Base-by-base conservation (phyloP, 2,329 filamentous ascomycete genomes). In the Aschersonia sp. region DNA sequence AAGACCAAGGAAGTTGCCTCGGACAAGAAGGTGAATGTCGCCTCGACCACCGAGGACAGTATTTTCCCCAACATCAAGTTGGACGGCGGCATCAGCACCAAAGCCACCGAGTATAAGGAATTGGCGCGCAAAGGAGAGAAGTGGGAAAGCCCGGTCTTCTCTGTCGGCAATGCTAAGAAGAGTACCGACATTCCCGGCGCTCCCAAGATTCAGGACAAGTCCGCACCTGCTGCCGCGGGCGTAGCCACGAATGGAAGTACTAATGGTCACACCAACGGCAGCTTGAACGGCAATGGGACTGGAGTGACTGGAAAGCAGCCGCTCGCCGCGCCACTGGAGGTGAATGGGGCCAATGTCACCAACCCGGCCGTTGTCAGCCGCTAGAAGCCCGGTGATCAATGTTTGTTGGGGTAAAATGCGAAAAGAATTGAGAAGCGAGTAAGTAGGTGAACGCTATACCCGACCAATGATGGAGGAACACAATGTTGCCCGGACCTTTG, bases 81-180 rank as follows among this genome's bases (percentile, higher is more conserved):
- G 5, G 88, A 89, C 30, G 66, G 65, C 30, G 89, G 88, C 48
- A 90, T 96, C 63, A 92, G 85, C 56, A 82, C 79, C 69, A 96
- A 95, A 78, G 89, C 90, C 8, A 94, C 87, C 30, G 87, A 95
- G 66, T 97, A 94, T 75, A 87, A 81, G 69, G 80, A 96, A 29
- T 75, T 95, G 49, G 87, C 90, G 7, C 73, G 72, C 55, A 87
- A 92, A 78, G 92, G 92, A 46, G 85, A 95, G 48, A 83, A 81
- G 64, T 98, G 92, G 92, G 84, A 95, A 72, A 94, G 85, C 51
- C 87, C 90, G 8, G 80, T 98, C 58, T 98, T 98, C 71, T 83
- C 79, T 51, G 83, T 97, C 56, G 90, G 92, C 44, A 76, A 69
- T 42, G 88, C 89, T 9, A 71, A 76, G 48, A 81, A 83, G 66